These are phyloP conservation scores for Cystofilobasidium macerans DNA, from an alignment of 768 basidiomycete genomes.

Conservation along the genomic window DNA sequence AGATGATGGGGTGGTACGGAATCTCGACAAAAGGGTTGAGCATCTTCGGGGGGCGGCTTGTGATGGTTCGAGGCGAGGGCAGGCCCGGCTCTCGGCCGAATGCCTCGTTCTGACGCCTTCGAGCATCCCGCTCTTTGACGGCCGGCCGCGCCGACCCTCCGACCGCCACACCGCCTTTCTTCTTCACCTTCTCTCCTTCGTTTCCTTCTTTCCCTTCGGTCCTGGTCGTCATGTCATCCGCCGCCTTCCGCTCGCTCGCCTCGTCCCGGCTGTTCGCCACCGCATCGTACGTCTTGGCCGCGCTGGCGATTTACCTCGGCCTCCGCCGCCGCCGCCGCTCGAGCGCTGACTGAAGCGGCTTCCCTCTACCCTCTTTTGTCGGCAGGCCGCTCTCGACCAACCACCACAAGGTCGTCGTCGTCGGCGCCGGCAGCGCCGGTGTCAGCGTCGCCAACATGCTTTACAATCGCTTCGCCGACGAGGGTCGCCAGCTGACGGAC, in stretches of 20 bases:
- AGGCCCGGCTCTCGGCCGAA: neutral
- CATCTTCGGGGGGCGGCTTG: too few species aligned
- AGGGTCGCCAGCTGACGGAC: conserved; percentile 54
- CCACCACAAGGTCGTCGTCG: conserved; percentile 66
- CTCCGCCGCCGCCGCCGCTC: neutral
- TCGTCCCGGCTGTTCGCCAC: conserved; percentile 18
- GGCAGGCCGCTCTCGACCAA: conserved; percentile 16
- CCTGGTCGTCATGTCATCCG: neutral
- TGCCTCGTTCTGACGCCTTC: neutral
- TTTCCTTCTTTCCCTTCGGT: neutral
- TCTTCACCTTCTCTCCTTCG: neutral
- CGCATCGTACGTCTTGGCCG: conserved; percentile 1
- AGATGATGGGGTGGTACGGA: conserved; percentile 5
- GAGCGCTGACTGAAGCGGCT: too few species aligned
- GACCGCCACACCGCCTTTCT: too few species aligned
- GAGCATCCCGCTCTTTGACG: too few species aligned
- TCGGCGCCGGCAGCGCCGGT: conserved; percentile 64
- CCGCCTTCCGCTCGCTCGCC: conserved; percentile 6
- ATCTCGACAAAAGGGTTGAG: conserved; percentile 6
- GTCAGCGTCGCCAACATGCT: conserved; percentile 69
- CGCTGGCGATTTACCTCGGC: neutral
- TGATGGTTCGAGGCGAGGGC: too few species aligned
- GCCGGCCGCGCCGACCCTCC: too few species aligned
- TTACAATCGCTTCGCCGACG: conserved; percentile 61
- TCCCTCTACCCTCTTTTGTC: neutral